phyloP scores from a whole-genome alignment of 371 early-diverging fungal genomes.

The Homolaphlyctis polyrhiza region DNA sequence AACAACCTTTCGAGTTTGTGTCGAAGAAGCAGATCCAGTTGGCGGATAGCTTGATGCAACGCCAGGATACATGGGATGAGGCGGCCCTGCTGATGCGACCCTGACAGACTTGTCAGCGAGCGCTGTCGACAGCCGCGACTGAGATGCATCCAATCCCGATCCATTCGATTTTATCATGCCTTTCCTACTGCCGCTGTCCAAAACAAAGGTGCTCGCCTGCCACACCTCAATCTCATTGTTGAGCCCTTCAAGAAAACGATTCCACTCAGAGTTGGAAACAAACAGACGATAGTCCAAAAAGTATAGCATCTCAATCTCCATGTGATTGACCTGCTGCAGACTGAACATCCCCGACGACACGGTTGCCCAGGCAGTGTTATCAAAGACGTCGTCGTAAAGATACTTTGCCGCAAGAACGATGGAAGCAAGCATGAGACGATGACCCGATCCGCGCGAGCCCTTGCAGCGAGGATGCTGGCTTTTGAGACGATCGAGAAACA shows the following conservation, averaged over 20 bases:
- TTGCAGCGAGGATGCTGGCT: constrained; percentile 45
- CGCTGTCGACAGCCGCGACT: too few relatives aligned
- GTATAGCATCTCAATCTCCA: constrained; percentile 59
- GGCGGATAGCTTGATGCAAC: too few relatives aligned
- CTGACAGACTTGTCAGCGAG: too few relatives aligned
- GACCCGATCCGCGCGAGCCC: constrained; percentile 44
- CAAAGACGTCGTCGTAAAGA: constrained; percentile 62
- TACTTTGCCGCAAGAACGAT: constrained; percentile 55
- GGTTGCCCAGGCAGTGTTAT: constrained; percentile 59
- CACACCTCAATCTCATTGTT: not conserved
- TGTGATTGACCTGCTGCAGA: constrained; percentile 55
- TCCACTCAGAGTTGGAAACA: constrained; percentile 48
- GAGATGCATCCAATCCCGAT: too few relatives aligned
- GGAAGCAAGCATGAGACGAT: constrained; percentile 53
- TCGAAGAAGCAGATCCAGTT: too few relatives aligned
- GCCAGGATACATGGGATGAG: too few relatives aligned
- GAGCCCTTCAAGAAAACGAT: not conserved
- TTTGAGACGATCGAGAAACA: constrained; percentile 52
- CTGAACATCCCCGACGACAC: constrained; percentile 50
- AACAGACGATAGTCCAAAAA: constrained; percentile 49
- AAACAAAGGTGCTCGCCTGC: too few relatives aligned
- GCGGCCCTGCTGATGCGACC: too few relatives aligned
- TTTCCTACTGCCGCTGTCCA: too few relatives aligned
- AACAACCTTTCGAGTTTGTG: too few relatives aligned
- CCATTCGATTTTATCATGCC: too few relatives aligned